Percentiles rank a stretch among this genome's conserved stretches.
Evolutionary conservation across 1,139 yeast genomes (phyloP).

Genomic region (Casaregolazyma suthepensis): DNA sequence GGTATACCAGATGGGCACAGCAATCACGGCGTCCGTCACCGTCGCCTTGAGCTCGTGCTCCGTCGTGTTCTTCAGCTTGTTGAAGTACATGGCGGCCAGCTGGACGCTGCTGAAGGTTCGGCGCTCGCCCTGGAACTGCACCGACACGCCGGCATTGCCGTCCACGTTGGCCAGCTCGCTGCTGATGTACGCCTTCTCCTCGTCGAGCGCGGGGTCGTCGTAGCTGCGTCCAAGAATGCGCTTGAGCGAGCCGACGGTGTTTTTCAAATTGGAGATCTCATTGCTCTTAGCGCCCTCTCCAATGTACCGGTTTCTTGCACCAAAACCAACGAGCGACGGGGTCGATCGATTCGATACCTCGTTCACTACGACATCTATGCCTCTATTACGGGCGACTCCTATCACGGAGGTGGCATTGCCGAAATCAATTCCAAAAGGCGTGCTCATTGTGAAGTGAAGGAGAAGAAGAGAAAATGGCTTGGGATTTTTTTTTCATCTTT

Average conservation of each 20-base stretch:
- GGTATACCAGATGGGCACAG: slow-evolving; percentile 97
- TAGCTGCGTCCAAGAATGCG: slow-evolving; percentile 77
- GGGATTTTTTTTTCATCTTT: background rate
- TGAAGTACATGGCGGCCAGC: slow-evolving; percentile 89
- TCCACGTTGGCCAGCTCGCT: slow-evolving; percentile 61
- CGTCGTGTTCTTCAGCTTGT: slow-evolving; percentile 80
- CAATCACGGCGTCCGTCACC: slow-evolving; percentile 81
- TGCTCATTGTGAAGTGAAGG: slow-evolving; percentile 45
- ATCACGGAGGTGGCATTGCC: slow-evolving; percentile 91
- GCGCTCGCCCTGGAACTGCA: slow-evolving; percentile 74
- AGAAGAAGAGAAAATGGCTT: background rate
- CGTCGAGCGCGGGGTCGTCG: slow-evolving; percentile 70
- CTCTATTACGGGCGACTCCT: slow-evolving; percentile 98
- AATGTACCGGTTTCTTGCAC: slow-evolving; percentile 77
- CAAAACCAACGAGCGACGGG: slow-evolving; percentile 92
- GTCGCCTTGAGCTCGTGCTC: slow-evolving; percentile 65
- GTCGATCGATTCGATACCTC: slow-evolving; percentile 98
- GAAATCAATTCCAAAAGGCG: slow-evolving; percentile 97
- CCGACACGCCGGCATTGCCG: slow-evolving; percentile 79
- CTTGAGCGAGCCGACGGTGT: slow-evolving; percentile 91
- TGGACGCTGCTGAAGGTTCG: slow-evolving; percentile 81
- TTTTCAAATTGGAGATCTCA: slow-evolving; percentile 92
- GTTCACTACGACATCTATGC: slow-evolving; percentile 95
- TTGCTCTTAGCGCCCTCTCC: slow-evolving; percentile 96
- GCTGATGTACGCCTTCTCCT: slow-evolving; percentile 69